Conservation (phyloP, 805 yeast species). For the Komagataella mondaviorum region DNA sequence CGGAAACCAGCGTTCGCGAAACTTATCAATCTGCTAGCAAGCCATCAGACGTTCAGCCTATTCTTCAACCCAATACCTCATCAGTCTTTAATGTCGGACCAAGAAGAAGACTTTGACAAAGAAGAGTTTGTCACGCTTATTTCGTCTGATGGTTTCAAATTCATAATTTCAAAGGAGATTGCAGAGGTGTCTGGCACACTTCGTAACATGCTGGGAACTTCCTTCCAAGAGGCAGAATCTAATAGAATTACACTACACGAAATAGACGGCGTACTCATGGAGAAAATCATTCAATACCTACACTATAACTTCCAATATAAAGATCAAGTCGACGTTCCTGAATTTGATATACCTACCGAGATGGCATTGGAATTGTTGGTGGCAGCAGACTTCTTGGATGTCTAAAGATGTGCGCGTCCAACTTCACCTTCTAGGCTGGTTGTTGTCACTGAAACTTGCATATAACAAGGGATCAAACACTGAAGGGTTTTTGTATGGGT, state of each 20-base stretch:
- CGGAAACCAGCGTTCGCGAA: neutral
- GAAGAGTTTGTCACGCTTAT: slow-evolving; percentile 42
- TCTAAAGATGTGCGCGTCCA: neutral
- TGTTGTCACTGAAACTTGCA: slow-evolving; percentile 14
- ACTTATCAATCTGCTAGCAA: neutral
- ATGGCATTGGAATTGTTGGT: slow-evolving; percentile 84
- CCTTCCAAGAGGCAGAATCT: slow-evolving; percentile 47
- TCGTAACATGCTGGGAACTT: slow-evolving; percentile 37
- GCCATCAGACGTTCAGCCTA: neutral
- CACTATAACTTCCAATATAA: slow-evolving; percentile 62
- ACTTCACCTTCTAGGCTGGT: slow-evolving; percentile 6
- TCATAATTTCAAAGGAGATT: slow-evolving; percentile 52
- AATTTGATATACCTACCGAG: slow-evolving; percentile 86
- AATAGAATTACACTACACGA: slow-evolving; percentile 43
- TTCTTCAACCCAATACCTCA: neutral
- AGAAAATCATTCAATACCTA: slow-evolving; percentile 75
- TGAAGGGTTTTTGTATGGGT: slow-evolving; percentile 30
- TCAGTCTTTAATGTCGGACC: slow-evolving; percentile 9
- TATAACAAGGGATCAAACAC: slow-evolving; percentile 35
- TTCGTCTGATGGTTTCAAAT: slow-evolving; percentile 59
- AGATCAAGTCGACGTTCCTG: slow-evolving; percentile 57
- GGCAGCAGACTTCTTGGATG: slow-evolving; percentile 84
- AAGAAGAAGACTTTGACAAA: slow-evolving; percentile 5
- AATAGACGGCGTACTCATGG: slow-evolving; percentile 59
- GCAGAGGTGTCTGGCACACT: slow-evolving; percentile 63